A percentile compares a stretch with the other conserved stretches of the same genome.
These are phyloP conservation scores for Clitocybe nebularis DNA, from an alignment of 1,284 basidiomycete species.

Conservation along the genomic window DNA sequence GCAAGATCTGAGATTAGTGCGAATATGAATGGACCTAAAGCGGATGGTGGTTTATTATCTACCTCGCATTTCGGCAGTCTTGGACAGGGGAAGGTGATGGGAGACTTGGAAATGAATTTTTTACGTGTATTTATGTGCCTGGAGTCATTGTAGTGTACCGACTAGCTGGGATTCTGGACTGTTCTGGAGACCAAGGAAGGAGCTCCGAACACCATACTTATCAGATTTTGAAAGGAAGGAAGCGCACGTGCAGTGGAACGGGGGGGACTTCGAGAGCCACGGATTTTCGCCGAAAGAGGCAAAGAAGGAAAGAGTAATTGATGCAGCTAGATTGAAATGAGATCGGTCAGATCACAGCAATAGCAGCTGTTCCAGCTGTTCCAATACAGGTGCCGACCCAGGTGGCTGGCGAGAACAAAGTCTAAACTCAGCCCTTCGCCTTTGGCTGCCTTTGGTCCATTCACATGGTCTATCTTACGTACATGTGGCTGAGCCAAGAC, in stretches of 20 bases:
- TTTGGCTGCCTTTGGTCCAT: slow-evolving; percentile 16
- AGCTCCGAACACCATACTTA: slow-evolving; percentile 7
- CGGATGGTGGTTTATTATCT: slow-evolving; percentile 13
- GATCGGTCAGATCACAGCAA: no score
- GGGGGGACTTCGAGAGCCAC: slow-evolving; percentile 12
- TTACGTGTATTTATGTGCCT: slow-evolving; percentile 15
- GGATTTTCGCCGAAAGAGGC: slow-evolving; percentile 15
- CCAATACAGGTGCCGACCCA: slow-evolving; percentile 19
- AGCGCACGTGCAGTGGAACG: slow-evolving; percentile 15
- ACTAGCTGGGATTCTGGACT: slow-evolving; percentile 1
- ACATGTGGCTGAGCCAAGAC: slow-evolving; percentile 28
- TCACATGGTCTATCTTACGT: slow-evolving; percentile 26
- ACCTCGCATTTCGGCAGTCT: slow-evolving; percentile 11
- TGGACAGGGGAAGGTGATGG: slow-evolving; percentile 15
- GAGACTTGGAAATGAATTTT: slow-evolving; percentile 10
- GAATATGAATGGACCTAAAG: slow-evolving; percentile 11
- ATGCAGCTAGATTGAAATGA: no score
- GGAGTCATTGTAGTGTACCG: neutral
- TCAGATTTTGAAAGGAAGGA: slow-evolving; percentile 4
- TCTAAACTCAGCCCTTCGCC: slow-evolving; percentile 21
- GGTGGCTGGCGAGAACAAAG: slow-evolving; percentile 21
- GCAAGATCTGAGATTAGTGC: slow-evolving; percentile 17
- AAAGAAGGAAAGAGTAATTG: slow-evolving; percentile 9
- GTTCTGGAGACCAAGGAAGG: slow-evolving; percentile 8
- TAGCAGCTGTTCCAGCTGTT: no score